Evolutionary conservation across 2,329 filamentous ascomycete species (phyloP).

Genomic region (Emmonsia crescens): DNA sequence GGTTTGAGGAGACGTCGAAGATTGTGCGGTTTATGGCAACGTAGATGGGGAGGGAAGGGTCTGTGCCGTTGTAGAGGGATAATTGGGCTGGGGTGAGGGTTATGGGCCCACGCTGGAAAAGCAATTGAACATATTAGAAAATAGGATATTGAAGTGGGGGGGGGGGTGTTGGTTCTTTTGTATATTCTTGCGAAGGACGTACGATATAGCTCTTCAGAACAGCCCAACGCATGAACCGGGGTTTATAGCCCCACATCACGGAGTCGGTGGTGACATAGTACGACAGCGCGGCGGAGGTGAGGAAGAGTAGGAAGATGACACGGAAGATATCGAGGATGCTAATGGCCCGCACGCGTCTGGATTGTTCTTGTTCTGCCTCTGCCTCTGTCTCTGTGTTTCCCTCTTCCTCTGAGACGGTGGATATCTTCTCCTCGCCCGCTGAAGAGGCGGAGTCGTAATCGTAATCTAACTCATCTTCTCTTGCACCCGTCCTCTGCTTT

Average conservation of each 20-base stretch:
- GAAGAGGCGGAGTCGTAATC: background rate
- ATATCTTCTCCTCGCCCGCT: background rate
- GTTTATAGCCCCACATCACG: slow-evolving; percentile 57
- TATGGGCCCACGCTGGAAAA: slow-evolving; percentile 43
- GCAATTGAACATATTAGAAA: background rate
- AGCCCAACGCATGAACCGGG: slow-evolving; percentile 48
- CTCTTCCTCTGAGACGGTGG: background rate
- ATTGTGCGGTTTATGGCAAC: slow-evolving; percentile 66
- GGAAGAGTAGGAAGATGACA: slow-evolving; percentile 7
- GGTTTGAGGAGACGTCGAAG: slow-evolving; percentile 51
- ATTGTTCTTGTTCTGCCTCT: slow-evolving; percentile 5
- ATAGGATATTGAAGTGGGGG: background rate
- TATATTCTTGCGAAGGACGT: no score
- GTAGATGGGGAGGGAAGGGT: slow-evolving; percentile 69
- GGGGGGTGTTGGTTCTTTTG: no score
- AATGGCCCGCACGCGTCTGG: slow-evolving; percentile 1
- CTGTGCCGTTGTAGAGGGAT: slow-evolving; percentile 61
- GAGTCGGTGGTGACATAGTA: slow-evolving; percentile 66
- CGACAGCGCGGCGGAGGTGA: slow-evolving; percentile 45
- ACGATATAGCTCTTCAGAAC: slow-evolving; percentile 53
- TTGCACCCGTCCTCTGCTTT: background rate
- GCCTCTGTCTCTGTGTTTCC: background rate
- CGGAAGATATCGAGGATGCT: slow-evolving; percentile 13
- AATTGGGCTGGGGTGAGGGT: slow-evolving; percentile 68
- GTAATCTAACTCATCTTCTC: background rate